Evolutionary conservation across 495 filamentous ascomycete species (phyloP), one percentile per base, ranked within the genome.

Genomic region (Polyplosphaeria fusca): DNA sequence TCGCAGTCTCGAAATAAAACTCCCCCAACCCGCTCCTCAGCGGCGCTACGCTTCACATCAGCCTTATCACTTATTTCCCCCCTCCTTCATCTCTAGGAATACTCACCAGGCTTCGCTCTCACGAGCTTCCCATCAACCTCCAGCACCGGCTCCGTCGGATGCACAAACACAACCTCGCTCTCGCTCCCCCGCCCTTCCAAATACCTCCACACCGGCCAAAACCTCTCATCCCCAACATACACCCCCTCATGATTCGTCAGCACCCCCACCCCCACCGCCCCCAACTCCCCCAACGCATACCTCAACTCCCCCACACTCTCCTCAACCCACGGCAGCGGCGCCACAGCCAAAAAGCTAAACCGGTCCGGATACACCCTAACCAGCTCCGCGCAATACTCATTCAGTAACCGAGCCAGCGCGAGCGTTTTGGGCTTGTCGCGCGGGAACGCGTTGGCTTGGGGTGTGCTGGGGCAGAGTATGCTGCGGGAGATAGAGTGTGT

Each of bases 1-100:
- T 44, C 2, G 65, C 62, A 12, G 65, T 68, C 40, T 68, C 65
- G 51, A 65, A 68, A 45, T 68, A 68, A 52, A 62, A 65, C 27
- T 68, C 65, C 30, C 63, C 59, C 1, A 65, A 52, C 4, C 65
- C 65, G 5, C 52, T 46, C 18, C 61, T 53, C 13, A 65, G 53
- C 0, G 58, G 52, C 42, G 65, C 65, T 67, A 30, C 5, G 18
- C 39, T 5, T 12, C 18, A 19, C 18, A 19, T 42, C 39, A 42
- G 18, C 18, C 9, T 42, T 5, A 5, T 42, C 30, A 7, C 30
- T n/a, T n/a, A 35, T 35, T 35, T n/a, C 30, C 30, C 30, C 9
- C 9, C 7, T 35, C 30, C 30, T 35, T 9, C 39, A 20, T 20
- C 7, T 12, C 7, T 42, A 20, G 5, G n/a, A 42, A 5, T 42